A percentile compares a stretch with the other conserved stretches of the same genome.
These are phyloP conservation scores for Myxozyma monticola DNA, from an alignment of 805 yeast species.

Conservation along the genomic window DNA sequence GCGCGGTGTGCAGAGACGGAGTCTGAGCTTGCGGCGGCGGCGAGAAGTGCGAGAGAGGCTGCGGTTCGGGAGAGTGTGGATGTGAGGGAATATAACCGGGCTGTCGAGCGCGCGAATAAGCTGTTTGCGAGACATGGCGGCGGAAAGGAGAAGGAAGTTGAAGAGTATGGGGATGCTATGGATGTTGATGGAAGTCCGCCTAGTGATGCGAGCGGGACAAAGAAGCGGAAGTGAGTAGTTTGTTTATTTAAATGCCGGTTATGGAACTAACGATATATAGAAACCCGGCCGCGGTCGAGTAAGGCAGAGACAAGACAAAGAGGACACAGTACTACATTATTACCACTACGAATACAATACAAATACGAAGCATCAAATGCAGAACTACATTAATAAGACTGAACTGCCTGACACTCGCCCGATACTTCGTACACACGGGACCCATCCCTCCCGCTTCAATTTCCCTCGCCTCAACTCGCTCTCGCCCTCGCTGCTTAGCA, in stretches of 20 bases:
- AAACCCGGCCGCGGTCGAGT: too few relatives aligned
- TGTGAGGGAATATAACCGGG: slow-evolving; percentile 20
- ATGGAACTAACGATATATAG: too few relatives aligned
- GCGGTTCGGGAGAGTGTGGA: slow-evolving; percentile 12
- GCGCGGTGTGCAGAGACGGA: slow-evolving; percentile 15
- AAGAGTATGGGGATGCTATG: slow-evolving; percentile 29
- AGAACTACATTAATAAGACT: too few relatives aligned
- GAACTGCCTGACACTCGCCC: too few relatives aligned
- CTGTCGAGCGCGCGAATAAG: slow-evolving; percentile 17
- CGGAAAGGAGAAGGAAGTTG: slow-evolving; percentile 1
- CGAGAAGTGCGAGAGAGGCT: slow-evolving; percentile 11
- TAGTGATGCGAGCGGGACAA: slow-evolving; percentile 20
- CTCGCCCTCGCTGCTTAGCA: slow-evolving; percentile 8
- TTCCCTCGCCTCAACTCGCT: too few relatives aligned
- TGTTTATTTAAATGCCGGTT: too few relatives aligned
- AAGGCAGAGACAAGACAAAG: too few relatives aligned
- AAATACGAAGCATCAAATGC: too few relatives aligned
- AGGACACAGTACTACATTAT: too few relatives aligned
- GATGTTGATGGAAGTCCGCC: slow-evolving; percentile 34
- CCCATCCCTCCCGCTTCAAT: too few relatives aligned
- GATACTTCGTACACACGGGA: too few relatives aligned
- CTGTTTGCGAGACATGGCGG: slow-evolving; percentile 6
- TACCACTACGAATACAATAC: too few relatives aligned
- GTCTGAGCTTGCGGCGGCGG: slow-evolving; percentile 11
- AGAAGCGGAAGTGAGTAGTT: slow-evolving; percentile 28